Evolutionary conservation across 495 filamentous ascomycete species (phyloP), one percentile per base, ranked within the genome.

Genomic region (Zalerion maritima): DNA sequence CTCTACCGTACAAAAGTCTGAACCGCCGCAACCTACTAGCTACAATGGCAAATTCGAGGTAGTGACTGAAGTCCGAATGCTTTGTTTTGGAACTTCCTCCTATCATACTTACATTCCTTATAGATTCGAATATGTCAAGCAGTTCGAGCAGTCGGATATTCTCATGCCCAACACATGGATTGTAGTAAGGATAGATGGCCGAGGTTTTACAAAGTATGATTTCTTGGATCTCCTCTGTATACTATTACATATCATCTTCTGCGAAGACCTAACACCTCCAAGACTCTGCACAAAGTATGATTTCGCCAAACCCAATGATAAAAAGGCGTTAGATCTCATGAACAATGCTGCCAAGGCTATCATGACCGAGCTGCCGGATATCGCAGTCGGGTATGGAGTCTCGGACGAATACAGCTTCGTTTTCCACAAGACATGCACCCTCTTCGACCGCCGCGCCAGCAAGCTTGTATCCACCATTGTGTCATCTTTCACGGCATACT

Each of bases 371-470:
- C 50, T 94, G 2, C 75, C 80, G 7, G 87, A 97, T 46, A 69
- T 94, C 20, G 65, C 70, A 8, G 73, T 94, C 39, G 84, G 76
- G 1, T 97, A 94, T 39, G 89, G 89, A 5, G 72, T 89, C 29
- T 92, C 83, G 43, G 89, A 97, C 46, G 89, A 97, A 49, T 96
- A 72, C 46, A 89, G 83, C 45, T 97, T 97, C 46, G 72, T 94
- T 17, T 81, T 94, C 26, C 76, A 85, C 45, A 83, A 82, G 35
- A 66, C 62, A 3, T 81, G 73, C 40, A 57, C 64, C 23, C 64
- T 97, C 4, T 97, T 96, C 34, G 86, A 94, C 43, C 68, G 89
- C 25, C 74, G 89, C 7, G 72, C 69, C 31, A 87, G 81, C 37
- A 97, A 97, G 55, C 63, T 97, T 6, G 71, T 83, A 2, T 85